Evolutionary conservation across 1,139 yeast species (phyloP), one percentile per base, ranked within the genome.

Genomic region (Saccharomyces hybrid): DNA sequence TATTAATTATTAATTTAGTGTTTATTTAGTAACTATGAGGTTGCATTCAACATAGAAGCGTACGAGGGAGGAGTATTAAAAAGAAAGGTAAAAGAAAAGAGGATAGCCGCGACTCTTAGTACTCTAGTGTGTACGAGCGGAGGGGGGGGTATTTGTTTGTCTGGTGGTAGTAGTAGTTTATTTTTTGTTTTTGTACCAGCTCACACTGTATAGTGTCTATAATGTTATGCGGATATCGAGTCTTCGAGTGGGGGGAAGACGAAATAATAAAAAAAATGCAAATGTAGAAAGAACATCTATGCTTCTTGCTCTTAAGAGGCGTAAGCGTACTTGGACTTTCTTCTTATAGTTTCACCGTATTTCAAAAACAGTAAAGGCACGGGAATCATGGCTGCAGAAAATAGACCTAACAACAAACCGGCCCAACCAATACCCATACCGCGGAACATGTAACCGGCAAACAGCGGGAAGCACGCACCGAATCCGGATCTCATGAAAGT

Each of bases 361-460:
- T 71, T 71, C 60, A 73, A 78, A 65, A 88, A 84, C 34, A 80
- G 65, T 60, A 82, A 79, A 0, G 95, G 93, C 54, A 84, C 83
- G 1, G 87, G 86, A 53, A 84, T 75, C 80, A 86, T 75, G 1
- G 75, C 72, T 7, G 78, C 69, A 0, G 87, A 84, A 58, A 90
- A 72, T 60, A 85, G 76, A 8, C 96, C 96, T 47, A 90, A 71
- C 56, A 90, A 72, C 16, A 91, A 77, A 54, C 89, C 86, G 3
- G 96, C 96, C 93, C 95, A 90, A 67, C 86, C 83, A 52, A 82
- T 80, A 38, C 89, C 85, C 81, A 90, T 78, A 60, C 78, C 79
- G 14, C 75, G 71, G 71, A 89, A 88, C 96, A 90, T 83, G 67
- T 78, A 85, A 28, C 77, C 73, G 2, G 84, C 80, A 64, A 91